Evolutionary conservation across 805 yeast species (phyloP), one percentile per base, ranked within the genome.

Genomic region (Candida namnaoensis): DNA sequence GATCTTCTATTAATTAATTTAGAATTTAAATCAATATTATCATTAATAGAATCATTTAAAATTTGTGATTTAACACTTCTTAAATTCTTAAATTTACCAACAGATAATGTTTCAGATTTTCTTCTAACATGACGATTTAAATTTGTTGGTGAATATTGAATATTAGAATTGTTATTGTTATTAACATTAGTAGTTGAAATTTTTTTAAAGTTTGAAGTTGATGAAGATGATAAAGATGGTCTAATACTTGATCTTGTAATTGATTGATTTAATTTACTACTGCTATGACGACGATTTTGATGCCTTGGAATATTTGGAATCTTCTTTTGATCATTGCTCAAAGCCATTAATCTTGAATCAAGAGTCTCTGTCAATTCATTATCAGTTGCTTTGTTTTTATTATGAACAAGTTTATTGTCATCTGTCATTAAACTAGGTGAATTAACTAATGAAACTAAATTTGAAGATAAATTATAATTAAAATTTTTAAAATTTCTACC

Each of bases 401-500:
- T 19, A 19, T 19, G 28, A 26, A 26, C 28, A 26, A 8, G 28
- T 26, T 19, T 27, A 27, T 27, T 11, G 33, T 12, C 33, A 11
- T 33, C 35, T 7, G 23, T 7, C 23, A 33, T 33, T 33, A 14
- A 19, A 33, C 35, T 45, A 36, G 59, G 56, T 10, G 57, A 52
- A 35, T 47, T 54, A 4, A 55, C 50, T 36, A 55, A 34, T 3
- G 56, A 49, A 12, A 30, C 33, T 13, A 30, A 30, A 6, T 30
- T 12, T 30, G 33, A 19, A 19, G 19, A 30, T 12, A 53, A 25
- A 8, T 42, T 45, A 11, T 46, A 43, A 15, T 50, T 47, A 5
- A 62, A 52, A 12, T 58, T 52, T 36, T 70, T 63, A 15, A 82
- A 74, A 26, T 81, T 64, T 46, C 82, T 67, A 7, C 85, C 80